Percentiles rank a stretch among this genome's conserved stretches.
phyloP scores from a whole-genome alignment of 2,329 filamentous ascomycete genomes.

The Arthrobotrys sphaeroides region DNA sequence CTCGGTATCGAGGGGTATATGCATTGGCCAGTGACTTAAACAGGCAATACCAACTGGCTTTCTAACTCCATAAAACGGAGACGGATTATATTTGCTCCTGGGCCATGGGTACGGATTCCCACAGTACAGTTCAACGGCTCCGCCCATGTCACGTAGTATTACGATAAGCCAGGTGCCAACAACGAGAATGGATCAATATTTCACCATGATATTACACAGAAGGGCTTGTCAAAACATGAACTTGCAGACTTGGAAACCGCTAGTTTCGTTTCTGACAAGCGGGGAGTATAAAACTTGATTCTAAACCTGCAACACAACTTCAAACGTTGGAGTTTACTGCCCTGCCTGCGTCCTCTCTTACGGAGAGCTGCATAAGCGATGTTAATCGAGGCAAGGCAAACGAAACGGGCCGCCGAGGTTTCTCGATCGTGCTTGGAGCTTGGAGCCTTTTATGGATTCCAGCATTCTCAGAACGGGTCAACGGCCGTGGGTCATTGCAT shows the following conservation, averaged over 20 bases:
- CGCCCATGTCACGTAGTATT: too few relatives aligned
- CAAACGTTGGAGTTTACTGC: constrained; percentile 51
- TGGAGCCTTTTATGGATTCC: not conserved
- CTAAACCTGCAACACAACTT: constrained; percentile 43
- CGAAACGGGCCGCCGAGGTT: not conserved
- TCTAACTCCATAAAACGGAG: too few relatives aligned
- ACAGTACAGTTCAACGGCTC: too few relatives aligned
- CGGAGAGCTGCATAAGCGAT: constrained; percentile 50
- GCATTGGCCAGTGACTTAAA: too few relatives aligned
- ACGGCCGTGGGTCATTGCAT: not conserved
- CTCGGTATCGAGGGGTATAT: too few relatives aligned
- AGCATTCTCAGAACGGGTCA: not conserved
- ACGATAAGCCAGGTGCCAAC: too few relatives aligned
- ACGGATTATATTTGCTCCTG: too few relatives aligned
- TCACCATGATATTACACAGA: not conserved
- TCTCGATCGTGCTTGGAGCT: not conserved
- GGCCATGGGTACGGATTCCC: too few relatives aligned
- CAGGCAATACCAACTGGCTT: too few relatives aligned
- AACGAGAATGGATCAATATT: too few relatives aligned
- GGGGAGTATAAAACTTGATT: constrained; percentile 30
- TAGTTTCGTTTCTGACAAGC: not conserved
- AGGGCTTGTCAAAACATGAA: not conserved
- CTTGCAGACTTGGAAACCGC: constrained; percentile 12
- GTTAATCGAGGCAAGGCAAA: constrained; percentile 11
- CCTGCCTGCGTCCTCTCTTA: constrained; percentile 1